Conservation (phyloP, 352 stramenopile species). For the Globisporangium nodosum region DNA sequence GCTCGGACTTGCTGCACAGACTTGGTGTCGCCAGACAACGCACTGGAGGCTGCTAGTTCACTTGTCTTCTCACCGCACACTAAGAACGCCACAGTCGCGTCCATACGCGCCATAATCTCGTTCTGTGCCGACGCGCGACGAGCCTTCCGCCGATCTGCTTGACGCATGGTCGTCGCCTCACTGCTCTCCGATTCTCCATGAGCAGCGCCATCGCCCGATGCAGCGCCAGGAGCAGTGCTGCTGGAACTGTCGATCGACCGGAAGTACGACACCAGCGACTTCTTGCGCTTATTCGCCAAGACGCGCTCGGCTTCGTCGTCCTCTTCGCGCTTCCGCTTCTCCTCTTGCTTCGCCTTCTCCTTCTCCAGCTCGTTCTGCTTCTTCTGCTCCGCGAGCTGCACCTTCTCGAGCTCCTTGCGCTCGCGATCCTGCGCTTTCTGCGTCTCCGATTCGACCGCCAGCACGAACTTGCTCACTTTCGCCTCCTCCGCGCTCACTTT, state of each 20-base stretch:
- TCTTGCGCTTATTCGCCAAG: conserved; percentile 48
- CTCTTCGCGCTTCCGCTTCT: conserved; percentile 54
- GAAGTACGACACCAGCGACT: conserved; percentile 66
- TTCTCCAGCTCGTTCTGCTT: conserved; percentile 48
- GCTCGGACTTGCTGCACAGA: conserved; percentile 9
- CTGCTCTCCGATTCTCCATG: neutral
- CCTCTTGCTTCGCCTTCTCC: conserved; percentile 54
- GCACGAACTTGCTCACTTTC: conserved; percentile 74
- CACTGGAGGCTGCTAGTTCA: neutral
- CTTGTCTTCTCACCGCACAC: neutral
- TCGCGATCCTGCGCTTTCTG: conserved; percentile 50
- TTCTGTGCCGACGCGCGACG: conserved; percentile 1
- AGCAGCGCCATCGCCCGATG: neutral
- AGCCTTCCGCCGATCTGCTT: conserved; percentile 3
- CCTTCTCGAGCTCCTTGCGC: conserved; percentile 59
- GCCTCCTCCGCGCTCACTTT: conserved; percentile 79
- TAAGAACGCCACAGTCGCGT: conserved; percentile 30
- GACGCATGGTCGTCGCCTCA: neutral
- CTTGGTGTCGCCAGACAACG: neutral
- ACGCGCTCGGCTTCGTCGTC: conserved; percentile 41
- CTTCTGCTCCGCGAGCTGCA: conserved; percentile 44
- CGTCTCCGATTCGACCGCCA: conserved; percentile 54
- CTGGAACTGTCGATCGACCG: conserved; percentile 30
- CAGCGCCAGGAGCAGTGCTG: neutral
- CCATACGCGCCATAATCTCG: conserved; percentile 49